Base-by-base conservation (phyloP, 2,329 filamentous ascomycete genomes). In the Diaporthe longicolla region DNA sequence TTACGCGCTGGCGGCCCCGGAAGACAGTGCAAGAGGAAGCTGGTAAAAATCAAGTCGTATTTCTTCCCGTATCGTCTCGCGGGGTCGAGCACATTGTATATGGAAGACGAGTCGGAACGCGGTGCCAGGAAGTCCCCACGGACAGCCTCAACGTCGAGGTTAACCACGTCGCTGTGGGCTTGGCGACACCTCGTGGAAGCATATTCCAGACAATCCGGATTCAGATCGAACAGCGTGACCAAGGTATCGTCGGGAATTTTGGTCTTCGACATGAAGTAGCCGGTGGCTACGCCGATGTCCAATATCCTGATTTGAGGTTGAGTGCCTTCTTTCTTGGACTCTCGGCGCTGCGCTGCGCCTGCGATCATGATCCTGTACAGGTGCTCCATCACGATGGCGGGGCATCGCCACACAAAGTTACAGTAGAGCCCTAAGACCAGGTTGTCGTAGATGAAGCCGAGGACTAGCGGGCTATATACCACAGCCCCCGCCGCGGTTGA, bases 121-220 rank as follows among this genome's bases (percentile, higher is more conserved):
- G 48, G 1, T 8, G 65, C 65, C 32, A 54, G 48, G 19, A 69
- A 54, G 24, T 54, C 63, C 21, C 63, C 63, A 26, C 50, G 21
- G 32, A 55, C 65, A 55, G 48, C 40, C 19, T 55, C 24, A n/a
- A 69, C 48, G 32, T 54, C 50, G 5, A 69, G n/a, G 8, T 55
- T 55, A 11, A 15, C n/a, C 35, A 69, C 35, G 29, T 45, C 50
- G 11, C 15, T 24, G 65, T 69, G 65, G 19, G 50, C 50, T 55
- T 55, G 15, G 43, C 65, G 50, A 29, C 48, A 69, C 52, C 32
- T 69, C 4, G 65, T 55, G 65, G 65, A 69, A 29, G 65, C 48
- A 32, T 29, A 15, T 15, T 37, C 50, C 48, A 69, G 32, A 43
- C 50, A 69, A n/a, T 43, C 26, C 50, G 50, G 24, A 45, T 69